A percentile compares a stretch with the other conserved stretches of the same genome.
phyloP scores from a whole-genome alignment of 164 flowering plant species.

The Tetracentron sinense region DNA sequence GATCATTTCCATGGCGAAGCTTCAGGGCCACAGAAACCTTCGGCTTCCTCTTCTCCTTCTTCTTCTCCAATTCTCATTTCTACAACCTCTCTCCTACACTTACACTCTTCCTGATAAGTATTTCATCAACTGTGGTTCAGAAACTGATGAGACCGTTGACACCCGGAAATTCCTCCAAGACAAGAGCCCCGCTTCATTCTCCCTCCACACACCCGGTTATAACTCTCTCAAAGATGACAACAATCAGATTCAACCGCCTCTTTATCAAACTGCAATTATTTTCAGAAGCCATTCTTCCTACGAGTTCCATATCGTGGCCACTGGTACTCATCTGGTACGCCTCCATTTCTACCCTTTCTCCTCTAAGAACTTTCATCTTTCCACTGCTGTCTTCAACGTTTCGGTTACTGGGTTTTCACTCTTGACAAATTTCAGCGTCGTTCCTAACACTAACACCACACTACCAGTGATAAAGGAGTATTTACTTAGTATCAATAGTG shows the following conservation, averaged over 20 bases:
- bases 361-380: slow-evolving; percentile 10
- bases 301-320: slow-evolving; percentile 14
- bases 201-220: slow-evolving; percentile 11
- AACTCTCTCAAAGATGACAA: not conserved
- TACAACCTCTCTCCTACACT: slow-evolving; percentile 6
- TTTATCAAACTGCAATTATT: slow-evolving; percentile 38
- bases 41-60: not conserved
- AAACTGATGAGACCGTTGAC: slow-evolving; percentile 2
- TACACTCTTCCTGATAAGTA: slow-evolving; percentile 25
- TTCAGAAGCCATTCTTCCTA: slow-evolving; percentile 25
- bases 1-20: not conserved
- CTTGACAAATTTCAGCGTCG: slow-evolving; percentile 19
- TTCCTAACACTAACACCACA: not conserved
- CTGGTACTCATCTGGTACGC: slow-evolving; percentile 35
- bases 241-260: not conserved
- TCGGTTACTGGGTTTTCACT: slow-evolving; percentile 15
- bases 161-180: slow-evolving; percentile 31
- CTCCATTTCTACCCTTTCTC: slow-evolving; percentile 43
- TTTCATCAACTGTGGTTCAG: slow-evolving; percentile 59
- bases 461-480: slow-evolving; percentile 32
- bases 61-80: not conserved
- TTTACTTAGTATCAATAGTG: slow-evolving; percentile 8
- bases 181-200: slow-evolving; percentile 1
- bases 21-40: not conserved
- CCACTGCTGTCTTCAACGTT: slow-evolving; percentile 26